These are phyloP conservation scores for Apiospora aurea DNA, from an alignment of 2,329 filamentous ascomycete genomes.

Conservation along the genomic window DNA sequence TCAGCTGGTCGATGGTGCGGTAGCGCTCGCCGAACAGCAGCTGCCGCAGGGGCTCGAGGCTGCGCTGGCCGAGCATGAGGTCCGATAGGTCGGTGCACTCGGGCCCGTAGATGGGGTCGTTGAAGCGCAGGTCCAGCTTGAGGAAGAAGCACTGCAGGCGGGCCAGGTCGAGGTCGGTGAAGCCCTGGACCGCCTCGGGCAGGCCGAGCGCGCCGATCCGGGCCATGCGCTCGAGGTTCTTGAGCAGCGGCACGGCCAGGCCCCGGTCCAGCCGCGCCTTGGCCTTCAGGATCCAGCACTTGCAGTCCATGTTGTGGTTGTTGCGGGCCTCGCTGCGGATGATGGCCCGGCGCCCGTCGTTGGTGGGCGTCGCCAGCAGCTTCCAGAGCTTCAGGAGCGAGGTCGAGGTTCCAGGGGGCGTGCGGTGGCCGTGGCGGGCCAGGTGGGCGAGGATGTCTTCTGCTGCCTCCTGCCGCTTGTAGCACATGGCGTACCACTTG, in stretches of 20 bases:
- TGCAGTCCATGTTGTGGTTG: background rate
- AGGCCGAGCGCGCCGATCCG: constrained; percentile 44
- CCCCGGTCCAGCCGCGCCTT: background rate
- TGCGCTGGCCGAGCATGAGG: constrained; percentile 66
- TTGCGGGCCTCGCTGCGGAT: background rate
- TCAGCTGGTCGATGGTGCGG: constrained; percentile 55
- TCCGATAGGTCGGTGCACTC: constrained; percentile 58
- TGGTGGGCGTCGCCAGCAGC: constrained; percentile 71
- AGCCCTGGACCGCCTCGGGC: constrained; percentile 59
- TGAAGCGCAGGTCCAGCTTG: constrained; percentile 76
- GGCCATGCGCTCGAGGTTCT: background rate
- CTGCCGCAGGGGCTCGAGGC: constrained; percentile 62
- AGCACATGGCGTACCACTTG: constrained; percentile 72
- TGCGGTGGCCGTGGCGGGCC: constrained; percentile 62
- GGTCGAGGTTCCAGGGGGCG: constrained; percentile 55
- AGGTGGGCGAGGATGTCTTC: constrained; percentile 70
- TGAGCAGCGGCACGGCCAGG: background rate
- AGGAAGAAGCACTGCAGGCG: constrained; percentile 70
- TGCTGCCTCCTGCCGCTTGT: constrained; percentile 62
- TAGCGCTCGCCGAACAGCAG: constrained; percentile 65
- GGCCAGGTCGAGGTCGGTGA: constrained; percentile 67
- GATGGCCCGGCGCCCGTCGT: constrained; percentile 51
- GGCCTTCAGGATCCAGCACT: constrained; percentile 5
- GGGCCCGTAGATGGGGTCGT: constrained; percentile 65
- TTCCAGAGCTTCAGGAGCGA: constrained; percentile 75